These are phyloP conservation scores for Lolium multiflorum DNA, from an alignment of 176 grass and related monocot species.

Conservation along the genomic window DNA sequence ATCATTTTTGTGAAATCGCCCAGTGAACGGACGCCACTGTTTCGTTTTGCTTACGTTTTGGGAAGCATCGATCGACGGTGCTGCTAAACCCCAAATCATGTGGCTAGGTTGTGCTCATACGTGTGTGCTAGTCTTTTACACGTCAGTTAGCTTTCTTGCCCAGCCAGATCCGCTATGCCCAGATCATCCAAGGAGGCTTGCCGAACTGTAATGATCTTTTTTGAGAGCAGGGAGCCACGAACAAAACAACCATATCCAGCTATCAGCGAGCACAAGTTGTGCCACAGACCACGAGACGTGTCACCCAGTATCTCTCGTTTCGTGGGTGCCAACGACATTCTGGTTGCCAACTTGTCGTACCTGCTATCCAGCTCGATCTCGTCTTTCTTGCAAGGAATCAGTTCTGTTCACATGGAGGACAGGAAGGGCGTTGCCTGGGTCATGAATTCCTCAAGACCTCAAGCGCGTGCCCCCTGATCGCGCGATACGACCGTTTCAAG, in stretches of 20 bases:
- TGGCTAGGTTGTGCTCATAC: not conserved
- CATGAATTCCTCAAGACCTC: not conserved
- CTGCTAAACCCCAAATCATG: not conserved
- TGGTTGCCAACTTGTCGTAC: not conserved
- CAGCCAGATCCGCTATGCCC: not conserved
- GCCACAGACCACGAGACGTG: conserved; percentile 1
- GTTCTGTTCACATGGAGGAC: not conserved
- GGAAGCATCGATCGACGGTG: not conserved
- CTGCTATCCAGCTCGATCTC: not conserved
- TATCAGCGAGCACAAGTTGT: not conserved
- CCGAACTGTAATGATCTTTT: not conserved
- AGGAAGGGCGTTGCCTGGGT: not conserved
- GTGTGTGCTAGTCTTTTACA: not conserved
- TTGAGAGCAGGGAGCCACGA: not conserved
- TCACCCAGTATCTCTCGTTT: not conserved
- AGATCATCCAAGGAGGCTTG: not conserved
- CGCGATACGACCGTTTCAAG: not conserved
- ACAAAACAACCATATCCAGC: not conserved
- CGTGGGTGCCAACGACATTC: not conserved
- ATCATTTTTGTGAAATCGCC: not conserved
- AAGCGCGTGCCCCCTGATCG: not conserved
- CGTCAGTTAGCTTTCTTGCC: not conserved
- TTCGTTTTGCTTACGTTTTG: conserved; percentile 12
- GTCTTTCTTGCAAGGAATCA: not conserved
- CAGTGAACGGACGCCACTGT: not conserved